Evolutionary conservation across 352 stramenopile species (phyloP), one percentile per base, ranked within the genome.

Genomic region (Pythium dissimile): DNA sequence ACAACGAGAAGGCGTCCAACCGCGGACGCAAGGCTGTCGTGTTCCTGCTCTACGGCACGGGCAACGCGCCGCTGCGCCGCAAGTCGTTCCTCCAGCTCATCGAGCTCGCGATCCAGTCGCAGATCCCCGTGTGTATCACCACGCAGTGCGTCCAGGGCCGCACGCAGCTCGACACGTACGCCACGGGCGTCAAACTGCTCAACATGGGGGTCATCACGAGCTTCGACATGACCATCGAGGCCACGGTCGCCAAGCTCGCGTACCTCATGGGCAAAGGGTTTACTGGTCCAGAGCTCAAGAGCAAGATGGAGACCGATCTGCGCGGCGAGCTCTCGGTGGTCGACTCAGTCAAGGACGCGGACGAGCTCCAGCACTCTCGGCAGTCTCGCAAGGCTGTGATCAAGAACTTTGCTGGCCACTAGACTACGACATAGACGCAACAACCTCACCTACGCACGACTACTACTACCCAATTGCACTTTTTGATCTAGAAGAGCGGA

Each of bases 221-320:
- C 13, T 77, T 89, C 30, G 95, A 99, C 70, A 98, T 99, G 95
- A 99, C 96, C 16, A 88, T 98, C 31, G 96, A 99, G 72, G 93
- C 94, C 43, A 91, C 79, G 43, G 80, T 96, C 21, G 85, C 87
- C 60, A 99, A 99, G 69, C 72, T 98, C 38, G 89, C 83, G 35
- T 98, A 98, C 68, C 72, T 99, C 24, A 97, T 98, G 75, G 92
- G 93, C 63, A 90, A 90, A 57, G 86, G 83, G 49, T 84, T 92
- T 35, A 46, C 58, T 3, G 77, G 79, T 20, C 55, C 64, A 9
- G 67, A 84, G 38, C 69, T 94, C 27, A 94, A 94, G 64, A 37
- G 42, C 9, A 92, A 89, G 64, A 94, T 94, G 84, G 84, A 93
- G 66, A 88, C 73, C 5, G 81, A 93, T 44, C 55, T 95, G 50